These are phyloP conservation scores for Lentinula edodes DNA, from an alignment of 768 basidiomycete genomes.

Conservation along the genomic window DNA sequence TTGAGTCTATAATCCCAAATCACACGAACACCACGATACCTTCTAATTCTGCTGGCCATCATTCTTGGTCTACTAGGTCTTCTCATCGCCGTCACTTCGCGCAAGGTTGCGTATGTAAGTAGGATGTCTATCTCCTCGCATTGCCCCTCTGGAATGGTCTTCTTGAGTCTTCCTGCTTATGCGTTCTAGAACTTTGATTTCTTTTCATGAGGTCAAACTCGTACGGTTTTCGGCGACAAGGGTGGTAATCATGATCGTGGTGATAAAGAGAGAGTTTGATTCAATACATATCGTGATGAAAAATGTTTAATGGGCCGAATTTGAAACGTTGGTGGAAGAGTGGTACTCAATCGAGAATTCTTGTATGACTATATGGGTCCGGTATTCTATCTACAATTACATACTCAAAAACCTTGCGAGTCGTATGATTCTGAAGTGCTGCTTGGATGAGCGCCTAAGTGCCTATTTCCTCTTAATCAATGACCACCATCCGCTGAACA, in stretches of 20 bases:
- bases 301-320: conserved; percentile 81
- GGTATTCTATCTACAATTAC: too few species aligned
- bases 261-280: conserved; percentile 95
- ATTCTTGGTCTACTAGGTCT: conserved; percentile 95
- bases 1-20: conserved; percentile 80
- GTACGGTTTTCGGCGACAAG: conserved; percentile 67
- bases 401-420: too few species aligned
- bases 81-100: conserved; percentile 91
- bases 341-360: conserved; percentile 64
- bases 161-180: conserved; percentile 67
- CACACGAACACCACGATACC: conserved; percentile 80
- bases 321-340: conserved; percentile 91
- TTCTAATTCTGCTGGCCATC: conserved; percentile 84
- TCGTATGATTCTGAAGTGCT: neutral
- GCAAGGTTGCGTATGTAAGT: conserved; percentile 90
- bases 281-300: conserved; percentile 98
- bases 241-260: conserved; percentile 55
- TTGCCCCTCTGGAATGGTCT: conserved; percentile 97
- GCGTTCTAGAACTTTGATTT: conserved; percentile 99
- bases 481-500: too few species aligned
- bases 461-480: too few species aligned
- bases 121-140: conserved; percentile 96
- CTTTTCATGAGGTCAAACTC: conserved; percentile 96
- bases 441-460: neutral
- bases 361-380: too few species aligned